phyloP scores from a whole-genome alignment of 1,139 yeast genomes.

The Geotrichum aggregatum region DNA sequence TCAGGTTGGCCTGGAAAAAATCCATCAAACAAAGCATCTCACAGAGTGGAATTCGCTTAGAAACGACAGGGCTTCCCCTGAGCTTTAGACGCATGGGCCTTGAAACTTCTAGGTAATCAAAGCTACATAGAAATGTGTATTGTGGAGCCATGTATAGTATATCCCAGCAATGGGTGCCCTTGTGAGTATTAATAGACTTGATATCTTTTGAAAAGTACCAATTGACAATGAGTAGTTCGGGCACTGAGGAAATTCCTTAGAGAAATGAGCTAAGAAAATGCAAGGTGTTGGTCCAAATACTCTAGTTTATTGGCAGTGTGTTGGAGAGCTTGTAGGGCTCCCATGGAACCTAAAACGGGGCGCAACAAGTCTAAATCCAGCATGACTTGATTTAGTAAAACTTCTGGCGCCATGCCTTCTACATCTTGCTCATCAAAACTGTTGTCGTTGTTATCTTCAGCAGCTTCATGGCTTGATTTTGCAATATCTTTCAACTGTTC shows the following conservation, averaged over 20 bases:
- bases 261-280: slow-evolving; percentile 11
- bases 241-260: too few relatives aligned
- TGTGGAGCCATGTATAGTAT: too few relatives aligned
- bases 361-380: slow-evolving; percentile 5
- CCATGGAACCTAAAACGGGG: slow-evolving; percentile 3
- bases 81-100: too few relatives aligned
- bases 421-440: background rate
- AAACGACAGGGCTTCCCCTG: slow-evolving; percentile 4
- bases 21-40: slow-evolving; percentile 27
- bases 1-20: slow-evolving; percentile 26
- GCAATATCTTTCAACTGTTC: slow-evolving; percentile 15
- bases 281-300: slow-evolving; percentile 10
- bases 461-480: background rate
- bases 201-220: too few relatives aligned
- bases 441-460: too few relatives aligned
- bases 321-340: slow-evolving; percentile 8
- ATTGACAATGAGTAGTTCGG: too few relatives aligned
- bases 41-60: slow-evolving; percentile 20
- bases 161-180: too few relatives aligned
- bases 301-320: slow-evolving; percentile 5
- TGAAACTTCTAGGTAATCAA: too few relatives aligned
- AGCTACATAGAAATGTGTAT: too few relatives aligned
- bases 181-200: too few relatives aligned
- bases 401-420: background rate
- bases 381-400: slow-evolving; percentile 1